Base-by-base conservation (phyloP, 2,329 filamentous ascomycete species). In the Monilinia aucupariae region DNA sequence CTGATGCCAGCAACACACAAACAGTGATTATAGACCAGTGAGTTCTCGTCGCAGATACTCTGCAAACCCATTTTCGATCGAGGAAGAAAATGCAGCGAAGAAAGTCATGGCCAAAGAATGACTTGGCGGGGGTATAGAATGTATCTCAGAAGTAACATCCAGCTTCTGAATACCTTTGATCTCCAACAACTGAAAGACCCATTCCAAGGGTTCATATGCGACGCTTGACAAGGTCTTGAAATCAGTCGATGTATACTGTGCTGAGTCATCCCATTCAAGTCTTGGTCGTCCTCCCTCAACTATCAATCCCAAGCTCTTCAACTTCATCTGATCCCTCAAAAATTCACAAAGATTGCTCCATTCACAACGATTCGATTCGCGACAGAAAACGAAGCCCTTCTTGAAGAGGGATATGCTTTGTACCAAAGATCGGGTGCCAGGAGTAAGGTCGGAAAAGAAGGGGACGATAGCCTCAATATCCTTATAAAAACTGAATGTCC, bases 381-480 rank as follows among this genome's bases (percentile, higher is more conserved):
- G 81, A 52, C 78, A 77, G 58, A 81, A 78, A 8, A 82, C 76
- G 34, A 83, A 75, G 0, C 80, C 79, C 67, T 81, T 78, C 70
- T 87, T 87, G 30, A 81, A 80, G 25, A 88, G 68, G 15, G 78
- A 77, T 13, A 88, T 73, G 43, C 78, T 76, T 37, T 76, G 75
- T 64, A 87, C 74, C 53, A 81, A 75, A 12, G 73, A 71, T 41
- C 81, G 77, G 2, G 81, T 79, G 22, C 72, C 68, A 1, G 79
- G 76, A 2, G 81, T 82, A 41, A 85, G 77, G 70, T 87, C 83
- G 39, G 76, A 75, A 47, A 88, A 75, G 70, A 87, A 87, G 0
- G 84, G 83, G 0, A 81, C 78, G 7, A 85, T 78, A 20, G 84
- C 82, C 72, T 87, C 85, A 66, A 87, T 77, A 72, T 84, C 78